phyloP scores from a whole-genome alignment of 306 rosid species.

The Erythrophleum fordii region DNA sequence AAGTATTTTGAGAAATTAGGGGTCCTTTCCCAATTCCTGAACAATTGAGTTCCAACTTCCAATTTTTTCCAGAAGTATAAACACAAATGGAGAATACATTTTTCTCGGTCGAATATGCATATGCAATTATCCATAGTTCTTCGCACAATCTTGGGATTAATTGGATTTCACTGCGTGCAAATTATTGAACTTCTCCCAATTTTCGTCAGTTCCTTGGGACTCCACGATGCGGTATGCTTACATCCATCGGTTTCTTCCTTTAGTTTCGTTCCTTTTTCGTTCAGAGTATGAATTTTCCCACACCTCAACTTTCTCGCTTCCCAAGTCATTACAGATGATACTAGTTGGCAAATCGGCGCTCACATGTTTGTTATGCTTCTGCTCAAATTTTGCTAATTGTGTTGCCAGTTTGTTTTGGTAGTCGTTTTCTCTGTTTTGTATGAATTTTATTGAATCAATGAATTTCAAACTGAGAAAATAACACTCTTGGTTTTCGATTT shows the following conservation, averaged over 20 bases:
- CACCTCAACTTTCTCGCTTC: slow-evolving; percentile 19
- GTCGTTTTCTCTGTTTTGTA: slow-evolving; percentile 22
- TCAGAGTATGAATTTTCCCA: slow-evolving; percentile 29
- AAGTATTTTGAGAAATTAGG: neutral
- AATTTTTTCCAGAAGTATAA: neutral
- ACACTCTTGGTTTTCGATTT: slow-evolving; percentile 8
- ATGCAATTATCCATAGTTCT: slow-evolving; percentile 10
- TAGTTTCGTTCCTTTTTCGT: neutral
- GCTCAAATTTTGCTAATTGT: slow-evolving; percentile 24
- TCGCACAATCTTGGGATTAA: slow-evolving; percentile 35
- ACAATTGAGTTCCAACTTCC: slow-evolving; percentile 1
- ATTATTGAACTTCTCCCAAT: slow-evolving; percentile 38
- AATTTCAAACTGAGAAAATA: slow-evolving; percentile 17
- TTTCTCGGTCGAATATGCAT: slow-evolving; percentile 35
- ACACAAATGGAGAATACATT: slow-evolving; percentile 2
- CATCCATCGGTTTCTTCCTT: slow-evolving; percentile 10
- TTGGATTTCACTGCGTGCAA: slow-evolving; percentile 40
- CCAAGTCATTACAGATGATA: slow-evolving; percentile 32
- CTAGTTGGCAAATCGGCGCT: neutral
- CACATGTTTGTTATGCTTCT: neutral
- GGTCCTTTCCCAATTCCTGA: neutral
- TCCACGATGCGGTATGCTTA: slow-evolving; percentile 53
- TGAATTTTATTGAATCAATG: slow-evolving; percentile 30
- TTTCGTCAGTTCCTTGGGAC: slow-evolving; percentile 29
- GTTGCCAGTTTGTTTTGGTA: slow-evolving; percentile 14